Conservation (phyloP, 192 early-diverging fungal genomes). For the Backusella luteola region DNA sequence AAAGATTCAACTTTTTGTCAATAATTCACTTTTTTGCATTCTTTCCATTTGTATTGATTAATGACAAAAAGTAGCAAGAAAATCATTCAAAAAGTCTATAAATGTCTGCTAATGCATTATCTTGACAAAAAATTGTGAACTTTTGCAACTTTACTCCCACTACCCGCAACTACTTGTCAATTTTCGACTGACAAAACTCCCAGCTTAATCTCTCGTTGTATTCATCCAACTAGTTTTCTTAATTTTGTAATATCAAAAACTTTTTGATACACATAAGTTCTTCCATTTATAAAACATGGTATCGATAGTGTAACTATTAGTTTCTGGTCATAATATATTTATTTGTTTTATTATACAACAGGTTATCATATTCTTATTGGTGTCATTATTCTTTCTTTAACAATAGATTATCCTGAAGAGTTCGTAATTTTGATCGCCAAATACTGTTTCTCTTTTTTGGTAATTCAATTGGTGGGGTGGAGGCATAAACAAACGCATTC, state of each 20-base stretch:
- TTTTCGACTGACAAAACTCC: too few relatives aligned
- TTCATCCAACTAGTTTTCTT: background rate
- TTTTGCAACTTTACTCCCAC: too few relatives aligned
- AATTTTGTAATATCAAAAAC: background rate
- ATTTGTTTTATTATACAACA: background rate
- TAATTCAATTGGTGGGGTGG: background rate
- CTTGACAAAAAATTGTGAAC: too few relatives aligned
- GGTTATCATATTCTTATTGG: background rate
- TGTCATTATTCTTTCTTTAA: background rate
- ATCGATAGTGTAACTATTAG: background rate
- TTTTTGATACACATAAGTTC: background rate
- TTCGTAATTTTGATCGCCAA: background rate
- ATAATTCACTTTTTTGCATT: too few relatives aligned
- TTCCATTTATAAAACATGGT: background rate
- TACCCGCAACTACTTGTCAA: too few relatives aligned
- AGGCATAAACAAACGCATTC: background rate
- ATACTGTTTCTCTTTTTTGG: background rate
- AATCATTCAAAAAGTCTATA: too few relatives aligned
- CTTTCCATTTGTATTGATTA: too few relatives aligned
- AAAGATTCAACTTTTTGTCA: too few relatives aligned
- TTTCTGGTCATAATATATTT: background rate
- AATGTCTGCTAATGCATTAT: too few relatives aligned
- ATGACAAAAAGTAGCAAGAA: too few relatives aligned
- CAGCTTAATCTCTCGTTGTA: too few relatives aligned
- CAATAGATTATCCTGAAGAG: background rate